Evolutionary conservation across 176 grass and related monocot genomes (phyloP).

Genomic region (Themeda triandra): DNA sequence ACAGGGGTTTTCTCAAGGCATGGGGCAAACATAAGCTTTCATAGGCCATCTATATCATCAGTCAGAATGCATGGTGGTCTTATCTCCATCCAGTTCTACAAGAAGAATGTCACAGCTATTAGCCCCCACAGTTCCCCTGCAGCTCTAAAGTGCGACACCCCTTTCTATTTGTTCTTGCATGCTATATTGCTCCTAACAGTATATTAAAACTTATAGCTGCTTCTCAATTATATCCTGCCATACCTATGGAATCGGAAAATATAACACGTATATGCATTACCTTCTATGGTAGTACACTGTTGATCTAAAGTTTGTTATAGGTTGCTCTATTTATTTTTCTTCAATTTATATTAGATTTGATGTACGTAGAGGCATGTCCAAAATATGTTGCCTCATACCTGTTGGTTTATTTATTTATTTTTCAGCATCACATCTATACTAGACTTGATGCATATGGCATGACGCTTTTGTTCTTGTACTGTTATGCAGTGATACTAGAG

Average conservation of each 20-base stretch:
- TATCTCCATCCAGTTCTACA: constrained; percentile 55
- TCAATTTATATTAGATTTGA: neutral
- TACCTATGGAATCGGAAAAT: neutral
- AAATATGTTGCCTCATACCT: neutral
- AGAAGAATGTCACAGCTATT: constrained; percentile 26
- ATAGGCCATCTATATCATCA: constrained; percentile 40
- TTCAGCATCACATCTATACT: neutral
- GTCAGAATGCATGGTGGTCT: constrained; percentile 13
- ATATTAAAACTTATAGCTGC: neutral
- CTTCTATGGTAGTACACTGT: neutral
- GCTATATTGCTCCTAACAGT: neutral
- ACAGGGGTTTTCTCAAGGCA: constrained; percentile 50
- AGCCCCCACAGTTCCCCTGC: constrained; percentile 28
- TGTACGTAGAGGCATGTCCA: too few relatives aligned
- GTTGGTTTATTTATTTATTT: neutral
- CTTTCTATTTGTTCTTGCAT: neutral
- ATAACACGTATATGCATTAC: neutral
- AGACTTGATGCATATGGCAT: neutral
- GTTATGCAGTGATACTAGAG: constrained; percentile 25
- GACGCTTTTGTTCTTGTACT: constrained; percentile 12
- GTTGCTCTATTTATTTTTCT: neutral
- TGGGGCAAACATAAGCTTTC: constrained; percentile 29
- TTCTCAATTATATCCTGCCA: neutral
- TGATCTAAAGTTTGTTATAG: neutral
- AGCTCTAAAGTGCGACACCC: constrained; percentile 28